A percentile compares a stretch with the other conserved stretches of the same genome.
These are phyloP conservation scores for Botrytis deweyae DNA, from an alignment of 2,329 filamentous ascomycete species.

Conservation along the genomic window DNA sequence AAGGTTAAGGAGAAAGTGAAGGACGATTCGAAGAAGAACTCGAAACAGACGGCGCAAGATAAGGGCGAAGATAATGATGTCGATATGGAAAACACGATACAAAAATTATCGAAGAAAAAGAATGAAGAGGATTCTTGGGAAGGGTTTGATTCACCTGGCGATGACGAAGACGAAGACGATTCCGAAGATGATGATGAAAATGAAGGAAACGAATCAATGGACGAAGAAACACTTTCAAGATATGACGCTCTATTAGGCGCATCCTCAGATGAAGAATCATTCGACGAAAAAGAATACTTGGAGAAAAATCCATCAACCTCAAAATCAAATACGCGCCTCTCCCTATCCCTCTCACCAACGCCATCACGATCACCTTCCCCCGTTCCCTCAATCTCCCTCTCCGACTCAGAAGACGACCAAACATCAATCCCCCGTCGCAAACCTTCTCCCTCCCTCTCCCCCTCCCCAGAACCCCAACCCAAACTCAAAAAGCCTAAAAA, in stretches of 20 bases:
- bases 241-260: conserved; percentile 37
- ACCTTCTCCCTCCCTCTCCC: conserved; percentile 18
- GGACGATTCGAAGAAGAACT: conserved; percentile 5
- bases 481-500: conserved; percentile 29
- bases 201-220: conserved; percentile 29
- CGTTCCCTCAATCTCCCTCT: conserved; percentile 5
- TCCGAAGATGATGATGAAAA: conserved; percentile 21
- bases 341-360: conserved; percentile 30
- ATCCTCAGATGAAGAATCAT: conserved; percentile 38
- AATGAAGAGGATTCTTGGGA: conserved; percentile 26
- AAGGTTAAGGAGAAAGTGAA: conserved; percentile 24
- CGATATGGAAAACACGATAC: conserved; percentile 11
- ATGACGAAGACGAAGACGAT: conserved; percentile 24
- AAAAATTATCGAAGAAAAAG: conserved; percentile 1
- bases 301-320: conserved; percentile 21
- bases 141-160: conserved; percentile 28
- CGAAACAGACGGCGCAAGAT: conserved; percentile 18
- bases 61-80: conserved; percentile 19
- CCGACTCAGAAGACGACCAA: conserved; percentile 20
- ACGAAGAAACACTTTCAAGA: conserved; percentile 34
- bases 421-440: not conserved
- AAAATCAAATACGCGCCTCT: conserved; percentile 24
- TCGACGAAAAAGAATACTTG: conserved; percentile 32
- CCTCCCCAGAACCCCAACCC: conserved; percentile 24
- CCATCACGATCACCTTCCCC: conserved; percentile 27